These are phyloP conservation scores for Metschnikowia gruessii DNA, from an alignment of 805 yeast genomes.

Conservation along the genomic window DNA sequence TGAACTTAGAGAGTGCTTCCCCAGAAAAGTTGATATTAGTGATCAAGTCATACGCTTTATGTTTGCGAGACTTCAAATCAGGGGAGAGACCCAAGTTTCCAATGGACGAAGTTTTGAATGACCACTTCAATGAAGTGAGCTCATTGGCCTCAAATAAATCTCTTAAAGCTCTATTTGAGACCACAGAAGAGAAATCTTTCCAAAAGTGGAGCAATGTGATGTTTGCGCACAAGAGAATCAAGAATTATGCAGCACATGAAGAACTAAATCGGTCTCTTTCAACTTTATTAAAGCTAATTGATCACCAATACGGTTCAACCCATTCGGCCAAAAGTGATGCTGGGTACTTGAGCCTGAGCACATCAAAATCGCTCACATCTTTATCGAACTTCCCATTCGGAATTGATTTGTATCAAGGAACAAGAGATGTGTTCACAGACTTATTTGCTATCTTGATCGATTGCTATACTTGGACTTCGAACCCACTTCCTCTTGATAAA, in stretches of 20 bases:
- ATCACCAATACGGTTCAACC: slow-evolving; percentile 48
- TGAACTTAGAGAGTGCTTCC: slow-evolving; percentile 54
- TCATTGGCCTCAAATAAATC: slow-evolving; percentile 5
- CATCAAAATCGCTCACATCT: slow-evolving; percentile 36
- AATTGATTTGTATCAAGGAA: slow-evolving; percentile 34
- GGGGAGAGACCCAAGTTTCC: slow-evolving; percentile 73
- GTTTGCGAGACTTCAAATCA: slow-evolving; percentile 58
- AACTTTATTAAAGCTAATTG: slow-evolving; percentile 55
- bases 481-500: slow-evolving; percentile 27
- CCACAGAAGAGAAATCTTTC: slow-evolving; percentile 4
- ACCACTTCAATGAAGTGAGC: slow-evolving; percentile 2
- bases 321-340: slow-evolving; percentile 24
- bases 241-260: slow-evolving; percentile 58
- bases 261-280: slow-evolving; percentile 64
- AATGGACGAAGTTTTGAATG: slow-evolving; percentile 43
- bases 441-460: slow-evolving; percentile 69
- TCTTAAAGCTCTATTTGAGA: slow-evolving; percentile 12
- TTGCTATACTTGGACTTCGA: slow-evolving; percentile 63
- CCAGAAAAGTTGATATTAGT: slow-evolving; percentile 73
- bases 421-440: slow-evolving; percentile 47
- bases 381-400: slow-evolving; percentile 41
- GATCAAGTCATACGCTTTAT: slow-evolving; percentile 66
- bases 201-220: slow-evolving; percentile 30
- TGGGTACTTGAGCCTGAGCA: slow-evolving; percentile 14
- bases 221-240: slow-evolving; percentile 43